These are phyloP conservation scores for Viola pubescens DNA, from an alignment of 441 rosid species.

Conservation along the genomic window DNA sequence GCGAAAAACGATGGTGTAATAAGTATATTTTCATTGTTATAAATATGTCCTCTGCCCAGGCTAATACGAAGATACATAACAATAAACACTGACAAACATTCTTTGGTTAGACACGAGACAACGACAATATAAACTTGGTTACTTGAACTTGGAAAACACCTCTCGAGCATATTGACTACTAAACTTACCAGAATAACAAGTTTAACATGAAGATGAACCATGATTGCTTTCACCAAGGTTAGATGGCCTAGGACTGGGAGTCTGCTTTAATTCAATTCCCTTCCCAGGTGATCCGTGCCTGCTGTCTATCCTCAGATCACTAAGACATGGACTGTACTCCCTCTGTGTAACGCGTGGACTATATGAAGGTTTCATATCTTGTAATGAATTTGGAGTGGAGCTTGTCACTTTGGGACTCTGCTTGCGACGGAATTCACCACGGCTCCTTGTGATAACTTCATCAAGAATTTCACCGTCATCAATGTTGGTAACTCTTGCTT, in stretches of 20 bases:
- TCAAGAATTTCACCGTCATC: conserved; percentile 59
- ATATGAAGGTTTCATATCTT: conserved; percentile 30
- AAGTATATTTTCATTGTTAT: conserved; percentile 18
- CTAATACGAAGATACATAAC: conserved; percentile 12
- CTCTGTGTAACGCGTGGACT: conserved; percentile 34
- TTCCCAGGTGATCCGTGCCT: conserved; percentile 29
- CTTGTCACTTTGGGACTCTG: conserved; percentile 56
- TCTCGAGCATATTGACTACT: conserved; percentile 39
- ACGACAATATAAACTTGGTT: conserved; percentile 11
- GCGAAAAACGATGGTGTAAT: not conserved
- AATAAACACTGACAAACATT: conserved; percentile 14
- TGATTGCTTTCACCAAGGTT: conserved; percentile 27
- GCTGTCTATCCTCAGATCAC: conserved; percentile 23
- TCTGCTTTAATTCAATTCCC: conserved; percentile 27
- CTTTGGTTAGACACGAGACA: conserved; percentile 18
- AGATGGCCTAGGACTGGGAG: conserved; percentile 49
- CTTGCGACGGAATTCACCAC: conserved; percentile 55
- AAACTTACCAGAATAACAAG: conserved; percentile 14
- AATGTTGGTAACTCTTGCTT: conserved; percentile 25
- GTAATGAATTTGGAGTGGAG: conserved; percentile 33
- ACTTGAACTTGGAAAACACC: conserved; percentile 27
- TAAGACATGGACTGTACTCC: conserved; percentile 37
- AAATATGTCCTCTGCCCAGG: conserved; percentile 22
- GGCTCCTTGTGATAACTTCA: conserved; percentile 60
- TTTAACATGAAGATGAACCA: conserved; percentile 30